These are phyloP conservation scores for Biancaea sappan DNA, from an alignment of 306 rosid species.

Conservation along the genomic window DNA sequence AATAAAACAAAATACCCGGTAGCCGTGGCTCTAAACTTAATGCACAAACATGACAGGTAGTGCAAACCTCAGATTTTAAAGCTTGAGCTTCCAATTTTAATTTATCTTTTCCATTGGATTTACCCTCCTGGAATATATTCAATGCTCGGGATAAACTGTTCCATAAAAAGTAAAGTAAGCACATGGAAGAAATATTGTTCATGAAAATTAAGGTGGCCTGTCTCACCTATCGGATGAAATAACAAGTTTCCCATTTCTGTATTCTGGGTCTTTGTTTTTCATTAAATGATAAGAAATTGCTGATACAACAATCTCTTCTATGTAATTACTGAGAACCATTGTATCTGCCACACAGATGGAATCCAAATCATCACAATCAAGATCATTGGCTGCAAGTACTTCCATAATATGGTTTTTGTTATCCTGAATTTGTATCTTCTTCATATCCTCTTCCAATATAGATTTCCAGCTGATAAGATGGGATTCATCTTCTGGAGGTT, in stretches of 20 bases:
- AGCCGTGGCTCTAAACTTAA: constrained; percentile 15
- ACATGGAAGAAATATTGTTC: background rate
- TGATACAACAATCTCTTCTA: constrained; percentile 95
- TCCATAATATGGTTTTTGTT: constrained; percentile 89
- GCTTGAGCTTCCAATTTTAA: constrained; percentile 65
- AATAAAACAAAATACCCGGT: constrained; percentile 1
- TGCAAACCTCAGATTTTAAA: constrained; percentile 66
- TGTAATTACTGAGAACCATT: constrained; percentile 74
- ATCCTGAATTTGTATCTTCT: constrained; percentile 85
- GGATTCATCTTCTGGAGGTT: constrained; percentile 82
- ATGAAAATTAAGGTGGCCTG: background rate
- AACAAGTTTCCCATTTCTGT: constrained; percentile 86
- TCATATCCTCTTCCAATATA: constrained; percentile 90
- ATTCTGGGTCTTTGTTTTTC: constrained; percentile 87
- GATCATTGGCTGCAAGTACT: constrained; percentile 92
- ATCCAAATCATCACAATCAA: constrained; percentile 87
- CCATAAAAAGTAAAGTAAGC: constrained; percentile 32
- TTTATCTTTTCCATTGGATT: constrained; percentile 54
- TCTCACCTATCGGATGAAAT: constrained; percentile 77
- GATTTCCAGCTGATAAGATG: constrained; percentile 90
- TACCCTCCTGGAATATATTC: constrained; percentile 73
- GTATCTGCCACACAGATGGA: constrained; percentile 78
- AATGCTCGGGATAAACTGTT: constrained; percentile 89
- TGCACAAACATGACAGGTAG: constrained; percentile 25
- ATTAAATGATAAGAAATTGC: constrained; percentile 89